Evolutionary conservation across 2,329 filamentous ascomycete genomes (phyloP).

Genomic region (Dichotomopilus funicola): DNA sequence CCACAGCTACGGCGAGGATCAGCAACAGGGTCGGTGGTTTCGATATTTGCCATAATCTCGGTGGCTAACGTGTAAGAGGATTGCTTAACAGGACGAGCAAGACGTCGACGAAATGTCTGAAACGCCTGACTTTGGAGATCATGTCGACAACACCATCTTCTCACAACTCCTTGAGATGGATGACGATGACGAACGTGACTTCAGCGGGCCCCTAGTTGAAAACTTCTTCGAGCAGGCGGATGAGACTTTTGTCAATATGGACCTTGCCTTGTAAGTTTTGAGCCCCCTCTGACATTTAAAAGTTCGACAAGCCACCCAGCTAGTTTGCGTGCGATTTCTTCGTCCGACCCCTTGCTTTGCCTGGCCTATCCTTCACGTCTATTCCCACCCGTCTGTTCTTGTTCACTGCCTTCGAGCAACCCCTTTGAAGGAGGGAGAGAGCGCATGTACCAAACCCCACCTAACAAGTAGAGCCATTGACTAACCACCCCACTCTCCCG

Average conservation of each 20-base stretch:
- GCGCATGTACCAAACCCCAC: background rate
- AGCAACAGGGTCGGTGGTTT: slow-evolving; percentile 3
- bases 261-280: slow-evolving; percentile 66
- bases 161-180: slow-evolving; percentile 98
- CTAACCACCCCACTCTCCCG: slow-evolving; percentile 8
- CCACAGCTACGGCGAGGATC: background rate
- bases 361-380: too few species aligned
- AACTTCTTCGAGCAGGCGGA: slow-evolving; percentile 92
- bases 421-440: too few species aligned
- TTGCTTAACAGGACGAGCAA: slow-evolving; percentile 30
- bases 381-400: too few species aligned
- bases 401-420: too few species aligned
- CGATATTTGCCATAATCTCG: background rate
- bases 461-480: background rate
- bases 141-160: slow-evolving; percentile 75
- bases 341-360: too few species aligned
- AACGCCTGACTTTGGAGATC: slow-evolving; percentile 61
- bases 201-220: slow-evolving; percentile 80
- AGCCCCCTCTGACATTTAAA: background rate
- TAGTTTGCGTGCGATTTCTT: too few species aligned
- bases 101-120: slow-evolving; percentile 43
- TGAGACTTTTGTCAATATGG: slow-evolving; percentile 79
- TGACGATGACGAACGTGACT: slow-evolving; percentile 76
- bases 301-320: too few species aligned
- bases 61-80: slow-evolving; percentile 11